phyloP scores from a whole-genome alignment of 768 basidiomycete species.

The Gloeopeniophorella convolvens region DNA sequence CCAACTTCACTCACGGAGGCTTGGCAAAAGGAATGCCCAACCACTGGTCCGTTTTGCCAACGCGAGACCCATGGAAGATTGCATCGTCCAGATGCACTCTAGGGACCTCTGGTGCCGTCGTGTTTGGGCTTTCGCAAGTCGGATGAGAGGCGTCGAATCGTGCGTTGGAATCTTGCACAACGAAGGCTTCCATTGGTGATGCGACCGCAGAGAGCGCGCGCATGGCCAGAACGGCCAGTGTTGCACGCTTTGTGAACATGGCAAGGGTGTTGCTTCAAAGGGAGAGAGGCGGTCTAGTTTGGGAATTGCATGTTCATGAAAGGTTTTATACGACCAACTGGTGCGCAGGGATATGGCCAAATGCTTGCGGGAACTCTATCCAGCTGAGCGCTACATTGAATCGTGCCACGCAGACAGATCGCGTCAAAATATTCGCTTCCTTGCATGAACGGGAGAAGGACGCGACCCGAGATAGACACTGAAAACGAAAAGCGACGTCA shows the following conservation, averaged over 20 bases:
- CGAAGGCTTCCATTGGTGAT: neutral
- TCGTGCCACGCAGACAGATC: no score
- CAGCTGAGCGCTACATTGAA: no score
- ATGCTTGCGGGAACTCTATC: no score
- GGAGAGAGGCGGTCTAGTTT: neutral
- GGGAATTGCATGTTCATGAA: neutral
- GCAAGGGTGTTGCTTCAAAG: neutral
- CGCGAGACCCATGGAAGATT: conserved; percentile 25
- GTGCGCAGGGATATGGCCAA: no score
- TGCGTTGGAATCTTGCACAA: neutral
- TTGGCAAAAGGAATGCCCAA: conserved; percentile 38
- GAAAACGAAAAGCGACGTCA: no score
- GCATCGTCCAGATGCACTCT: conserved; percentile 27
- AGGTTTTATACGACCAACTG: conserved; percentile 10
- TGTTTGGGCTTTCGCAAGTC: neutral
- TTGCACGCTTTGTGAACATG: conserved; percentile 3
- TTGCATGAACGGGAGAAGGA: no score
- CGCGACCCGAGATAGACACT: no score
- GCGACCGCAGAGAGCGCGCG: conserved; percentile 7
- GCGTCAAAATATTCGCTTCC: no score
- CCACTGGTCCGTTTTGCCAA: conserved; percentile 27
- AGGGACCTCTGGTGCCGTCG: neutral
- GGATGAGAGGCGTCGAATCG: neutral
- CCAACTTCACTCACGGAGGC: conserved; percentile 29
- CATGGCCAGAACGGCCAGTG: conserved; percentile 2